A percentile compares a stretch with the other conserved stretches of the same genome.
Conservation (phyloP, 2,329 filamentous ascomycete species). For the Neonectria neomacrospora region DNA sequence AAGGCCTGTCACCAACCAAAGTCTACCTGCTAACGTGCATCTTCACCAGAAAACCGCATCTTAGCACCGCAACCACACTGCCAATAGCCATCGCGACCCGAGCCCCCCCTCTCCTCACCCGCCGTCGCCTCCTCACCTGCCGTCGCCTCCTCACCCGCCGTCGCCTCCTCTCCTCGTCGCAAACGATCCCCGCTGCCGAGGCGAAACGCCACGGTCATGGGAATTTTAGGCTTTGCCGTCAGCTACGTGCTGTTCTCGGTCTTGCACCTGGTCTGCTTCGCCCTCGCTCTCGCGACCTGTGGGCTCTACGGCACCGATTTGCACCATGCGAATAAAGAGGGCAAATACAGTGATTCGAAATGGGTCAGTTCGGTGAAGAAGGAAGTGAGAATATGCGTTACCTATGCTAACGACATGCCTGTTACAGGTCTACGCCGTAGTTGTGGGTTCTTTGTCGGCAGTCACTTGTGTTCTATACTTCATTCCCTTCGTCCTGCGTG, state of each 20-base stretch:
- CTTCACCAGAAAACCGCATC: not conserved
- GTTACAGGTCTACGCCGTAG: conserved; percentile 74
- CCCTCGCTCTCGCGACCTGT: conserved; percentile 79
- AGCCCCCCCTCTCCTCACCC: not conserved
- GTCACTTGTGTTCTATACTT: conserved; percentile 73
- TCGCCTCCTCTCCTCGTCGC: not conserved
- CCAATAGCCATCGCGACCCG: conserved; percentile 5
- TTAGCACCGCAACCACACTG: not conserved
- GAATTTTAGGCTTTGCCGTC: conserved; percentile 55
- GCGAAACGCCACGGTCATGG: conserved; percentile 50
- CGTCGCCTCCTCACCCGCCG: not conserved
- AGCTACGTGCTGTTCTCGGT: conserved; percentile 67
- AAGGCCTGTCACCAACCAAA: not conserved
- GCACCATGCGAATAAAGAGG: conserved; percentile 60
- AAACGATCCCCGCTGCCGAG: not conserved
- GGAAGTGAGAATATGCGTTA: not conserved
- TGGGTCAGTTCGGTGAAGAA: conserved; percentile 65
- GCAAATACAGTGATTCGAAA: conserved; percentile 69
- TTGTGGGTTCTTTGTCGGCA: conserved; percentile 73
- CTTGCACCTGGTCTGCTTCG: conserved; percentile 81
- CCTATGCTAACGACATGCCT: conserved; percentile 2
- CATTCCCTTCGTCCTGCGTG: conserved; percentile 68
- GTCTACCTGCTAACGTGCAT: not conserved
- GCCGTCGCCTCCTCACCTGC: not conserved
- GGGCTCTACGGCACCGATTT: conserved; percentile 83